Evolutionary conservation across 768 basidiomycete genomes (phyloP).

Genomic region (Suillus decipiens): DNA sequence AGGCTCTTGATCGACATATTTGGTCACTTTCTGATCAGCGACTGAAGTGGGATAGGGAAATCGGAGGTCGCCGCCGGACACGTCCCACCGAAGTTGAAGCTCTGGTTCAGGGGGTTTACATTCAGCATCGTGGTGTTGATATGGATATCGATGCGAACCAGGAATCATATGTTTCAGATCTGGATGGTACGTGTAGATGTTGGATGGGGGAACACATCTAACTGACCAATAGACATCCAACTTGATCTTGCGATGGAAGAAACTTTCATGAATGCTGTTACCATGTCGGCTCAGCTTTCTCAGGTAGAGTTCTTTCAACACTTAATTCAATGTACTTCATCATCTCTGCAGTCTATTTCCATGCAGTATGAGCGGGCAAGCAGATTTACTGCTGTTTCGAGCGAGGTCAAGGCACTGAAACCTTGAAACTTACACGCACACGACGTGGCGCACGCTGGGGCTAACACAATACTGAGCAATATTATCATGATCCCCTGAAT

Average conservation of each 20-base stretch:
- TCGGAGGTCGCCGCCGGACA: conserved; percentile 66
- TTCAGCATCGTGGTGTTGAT: conserved; percentile 34
- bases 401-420: conserved; percentile 54
- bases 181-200: conserved; percentile 14
- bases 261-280: conserved; percentile 35
- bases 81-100: conserved; percentile 56
- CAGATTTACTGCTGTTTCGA: conserved; percentile 44
- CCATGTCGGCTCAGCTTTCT: conserved; percentile 48
- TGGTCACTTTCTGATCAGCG: conserved; percentile 79
- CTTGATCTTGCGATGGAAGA: conserved; percentile 26
- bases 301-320: conserved; percentile 42
- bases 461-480: background rate
- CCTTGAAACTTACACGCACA: conserved; percentile 29
- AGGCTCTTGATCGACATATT: conserved; percentile 79
- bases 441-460: too few relatives aligned
- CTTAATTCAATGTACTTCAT: background rate
- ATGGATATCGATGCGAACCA: conserved; percentile 24
- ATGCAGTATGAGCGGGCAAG: conserved; percentile 54
- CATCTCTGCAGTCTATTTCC: conserved; percentile 40
- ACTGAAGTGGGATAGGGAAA: conserved; percentile 71
- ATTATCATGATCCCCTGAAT: conserved; percentile 50
- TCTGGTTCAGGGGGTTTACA: conserved; percentile 40
- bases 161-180: background rate
- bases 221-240: conserved; percentile 21
- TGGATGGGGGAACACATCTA: background rate